A percentile compares a stretch with the other conserved stretches of the same genome.
Evolutionary conservation across 148 eudicot species (phyloP).

Genomic region (Diospyros kaki): DNA sequence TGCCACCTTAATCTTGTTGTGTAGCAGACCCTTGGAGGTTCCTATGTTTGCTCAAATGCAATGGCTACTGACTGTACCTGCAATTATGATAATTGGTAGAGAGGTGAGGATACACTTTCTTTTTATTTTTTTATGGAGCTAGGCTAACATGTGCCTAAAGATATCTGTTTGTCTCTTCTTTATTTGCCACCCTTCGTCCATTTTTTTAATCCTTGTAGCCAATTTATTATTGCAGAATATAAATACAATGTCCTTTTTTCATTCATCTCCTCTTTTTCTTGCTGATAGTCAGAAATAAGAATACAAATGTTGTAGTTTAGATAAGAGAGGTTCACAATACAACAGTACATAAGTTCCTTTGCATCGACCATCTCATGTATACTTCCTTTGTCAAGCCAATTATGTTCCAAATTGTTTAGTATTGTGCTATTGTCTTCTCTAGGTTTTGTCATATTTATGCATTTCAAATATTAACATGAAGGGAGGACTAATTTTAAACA

Average conservation of each 20-base stretch:
- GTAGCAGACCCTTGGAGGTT: conserved; percentile 76
- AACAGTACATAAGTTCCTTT: background rate
- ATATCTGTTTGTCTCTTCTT: background rate
- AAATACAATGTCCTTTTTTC: too few relatives aligned
- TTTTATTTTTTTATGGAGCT: background rate
- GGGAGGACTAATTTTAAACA: background rate
- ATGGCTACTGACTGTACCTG: conserved; percentile 82
- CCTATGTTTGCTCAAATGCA: conserved; percentile 61
- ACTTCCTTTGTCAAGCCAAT: background rate
- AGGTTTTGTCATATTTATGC: background rate
- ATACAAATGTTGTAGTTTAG: background rate
- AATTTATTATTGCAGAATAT: background rate
- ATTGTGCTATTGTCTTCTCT: conserved; percentile 2
- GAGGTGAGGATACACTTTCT: conserved; percentile 52
- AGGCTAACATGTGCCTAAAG: background rate
- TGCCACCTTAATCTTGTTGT: conserved; percentile 83
- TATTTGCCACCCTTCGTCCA: background rate
- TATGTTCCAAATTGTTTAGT: background rate
- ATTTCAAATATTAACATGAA: background rate
- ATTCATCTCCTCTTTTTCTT: background rate
- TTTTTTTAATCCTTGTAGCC: background rate
- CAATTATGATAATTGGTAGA: conserved; percentile 92
- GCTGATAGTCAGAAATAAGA: background rate
- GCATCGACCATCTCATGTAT: background rate
- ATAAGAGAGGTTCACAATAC: background rate